Evolutionary conservation across 805 yeast species (phyloP), one percentile per base, ranked within the genome.

Genomic region (Pichia pseudocactophila): DNA sequence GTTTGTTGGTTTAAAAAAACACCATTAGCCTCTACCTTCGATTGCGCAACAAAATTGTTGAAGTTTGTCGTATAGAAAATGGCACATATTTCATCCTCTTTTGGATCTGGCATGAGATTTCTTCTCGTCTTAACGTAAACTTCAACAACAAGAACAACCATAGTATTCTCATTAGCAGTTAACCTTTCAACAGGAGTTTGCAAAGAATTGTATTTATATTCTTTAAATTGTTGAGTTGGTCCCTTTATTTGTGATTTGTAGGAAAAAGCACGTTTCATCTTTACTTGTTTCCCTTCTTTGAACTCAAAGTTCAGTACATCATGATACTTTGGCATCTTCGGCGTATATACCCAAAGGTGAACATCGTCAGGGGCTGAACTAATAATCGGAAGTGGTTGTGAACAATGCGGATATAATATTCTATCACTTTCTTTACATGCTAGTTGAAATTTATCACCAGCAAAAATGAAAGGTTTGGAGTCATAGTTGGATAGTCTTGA

Each of bases 71-170:
- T 68, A 82, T 90, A 88, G 49, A 82, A 71, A 0, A 88, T 70
- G 7, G 79, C 70, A 0, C 61, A 47, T 0, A 89, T 65, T 1
- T 73, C 65, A 58, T 90, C 95, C 1, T 49, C 34, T 3, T 51
- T 43, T 0, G 96, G 94, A 52, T 87, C 82, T 0, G 97, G 90
- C 7, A 56, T 50, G 10, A 65, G 57, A 7, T 61, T 65, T 0
- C 59, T 69, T n/a, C 76, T 57, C 0, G 82, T 72, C 35, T 71
- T 71, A 0, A 74, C 78, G 58, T 81, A 89, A 0, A 86, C 55
- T 53, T 90, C 97, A 42, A 86, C 48, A 6, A 73, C 65, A 28
- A 88, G 60, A n/a, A 76, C 67, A 0, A 81, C 68, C 53, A 88
- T 53, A 20, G 70, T 63, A 38, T 67, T 68, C 46, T 65, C 73